Base-by-base conservation (phyloP, 73 alveolate species). In the Paramecium bursaria region DNA sequence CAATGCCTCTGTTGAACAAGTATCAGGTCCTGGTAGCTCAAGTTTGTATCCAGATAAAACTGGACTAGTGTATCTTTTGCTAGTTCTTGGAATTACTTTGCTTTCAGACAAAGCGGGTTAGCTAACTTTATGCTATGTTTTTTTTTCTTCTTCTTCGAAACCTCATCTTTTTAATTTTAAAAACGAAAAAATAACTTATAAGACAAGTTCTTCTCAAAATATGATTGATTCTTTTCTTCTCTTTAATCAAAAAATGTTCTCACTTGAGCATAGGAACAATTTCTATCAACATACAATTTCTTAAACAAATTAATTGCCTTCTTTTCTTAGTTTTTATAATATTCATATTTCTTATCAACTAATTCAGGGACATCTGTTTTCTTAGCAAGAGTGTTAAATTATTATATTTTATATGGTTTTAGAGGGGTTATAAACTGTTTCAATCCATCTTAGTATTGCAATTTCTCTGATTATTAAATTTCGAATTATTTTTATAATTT, bases 251-350 rank as follows among this genome's bases (percentile, higher is more conserved):
- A 67, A 67, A 67, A 67, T 67, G 82, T 67, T 17, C 55, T 31
- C 6, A 67, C 82, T 42, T 67, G 44, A 35, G 82, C 82, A 67
- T 67, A 42, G 14, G 82, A 67, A 67, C 82, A 67, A 67, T 67
- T 67, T 39, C 82, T 31, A 67, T 67, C 82, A 39, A 39, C 44
- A 4, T 39, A 30, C 44, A 67, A 67, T 42, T 31, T 67, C 17
- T 44, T 67, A 39, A 67, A 67, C 44, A 39, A 42, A 39, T 67
- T 57, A n/a, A 67, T 67, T 33, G 82, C 82, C 44, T 67, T 21
- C 15, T 14, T 33, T 67, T 67, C 82, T 67, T 67, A n/a, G 15
- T 14, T 17, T 67, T 67, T 67, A 42, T 13, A 67, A 13, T 19
- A 22, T 31, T 33, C 33, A 67, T 39, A 67, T 14, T 15, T 0